Base-by-base conservation (phyloP, 495 filamentous ascomycete genomes). In the Cudoniella acicularis region DNA sequence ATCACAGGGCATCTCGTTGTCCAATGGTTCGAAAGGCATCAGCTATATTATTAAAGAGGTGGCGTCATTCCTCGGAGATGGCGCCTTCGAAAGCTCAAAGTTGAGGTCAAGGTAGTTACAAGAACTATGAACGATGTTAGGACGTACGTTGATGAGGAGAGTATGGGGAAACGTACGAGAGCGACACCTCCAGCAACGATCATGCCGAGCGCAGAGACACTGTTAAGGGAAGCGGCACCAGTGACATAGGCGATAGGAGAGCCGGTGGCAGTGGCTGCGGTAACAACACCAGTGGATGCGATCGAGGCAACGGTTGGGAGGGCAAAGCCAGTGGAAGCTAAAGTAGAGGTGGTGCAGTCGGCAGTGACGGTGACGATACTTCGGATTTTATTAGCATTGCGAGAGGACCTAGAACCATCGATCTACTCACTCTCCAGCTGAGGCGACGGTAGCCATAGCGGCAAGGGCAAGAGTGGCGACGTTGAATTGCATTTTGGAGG, bases 401-500 rank as follows among this genome's bases (percentile, higher is more conserved):
- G 11, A 41, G 42, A 16, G 2, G n/a, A 6, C 23, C 8, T 20
- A 3, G 4, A 13, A 8, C 21, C 6, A 49, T 22, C 10, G 8
- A 42, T 41, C 17, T 18, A 64, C 66, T 61, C 23, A 68, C 66
- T 59, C 41, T 3, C 1, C 17, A 17, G 63, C 63, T 22, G 47
- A 36, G n/a, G 50, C 60, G 45, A 51, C 52, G 41, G 61, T n/a
- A 18, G 66, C 66, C 54, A 68, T 57, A 52, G 59, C 60, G 58
- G 63, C 61, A 24, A 63, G 21, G 27, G 43, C 48, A 57, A 65
- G 20, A 45, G 57, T 45, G 46, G 60, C 30, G 52, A 55, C 46
- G 45, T 57, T 63, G 63, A 69, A 69, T 54, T 66, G 66, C 63
- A 69, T 69, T 30, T 69, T 69, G 61, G 60, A 13, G 54, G 61